Conservation (phyloP, 2,329 filamentous ascomycete species). For the Daldinia eschscholtzii region DNA sequence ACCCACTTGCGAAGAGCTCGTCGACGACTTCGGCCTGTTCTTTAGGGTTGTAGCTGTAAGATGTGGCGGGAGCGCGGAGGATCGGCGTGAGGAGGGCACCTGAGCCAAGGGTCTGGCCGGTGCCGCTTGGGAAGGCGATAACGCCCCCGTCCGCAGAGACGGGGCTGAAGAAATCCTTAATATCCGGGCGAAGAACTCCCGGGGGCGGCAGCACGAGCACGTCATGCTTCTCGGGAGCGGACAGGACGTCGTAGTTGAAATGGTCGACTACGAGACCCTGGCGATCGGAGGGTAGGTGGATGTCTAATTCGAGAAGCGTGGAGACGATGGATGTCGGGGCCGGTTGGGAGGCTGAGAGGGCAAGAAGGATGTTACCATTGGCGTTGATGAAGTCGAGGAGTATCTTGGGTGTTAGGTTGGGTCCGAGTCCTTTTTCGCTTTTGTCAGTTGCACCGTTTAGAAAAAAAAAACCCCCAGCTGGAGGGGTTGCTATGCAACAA, state of each 20-base stretch:
- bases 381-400: constrained; percentile 93
- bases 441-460: constrained; percentile 11
- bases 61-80: constrained; percentile 83
- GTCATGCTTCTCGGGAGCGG: constrained; percentile 86
- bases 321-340: constrained; percentile 80
- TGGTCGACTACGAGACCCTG: constrained; percentile 91
- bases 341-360: constrained; percentile 78
- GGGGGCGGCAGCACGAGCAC: constrained; percentile 84
- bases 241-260: constrained; percentile 88
- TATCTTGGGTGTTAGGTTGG: constrained; percentile 84
- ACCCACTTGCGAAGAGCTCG: constrained; percentile 86
- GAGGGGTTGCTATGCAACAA: background rate
- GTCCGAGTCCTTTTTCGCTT: constrained; percentile 77
- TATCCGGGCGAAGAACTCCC: constrained; percentile 71
- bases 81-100: constrained; percentile 84
- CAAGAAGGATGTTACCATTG: constrained; percentile 89
- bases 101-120: constrained; percentile 85
- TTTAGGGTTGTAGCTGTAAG: constrained; percentile 95
- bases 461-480: background rate
- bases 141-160: constrained; percentile 65
- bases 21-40: constrained; percentile 80
- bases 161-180: constrained; percentile 82
- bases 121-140: constrained; percentile 83
- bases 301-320: constrained; percentile 88
- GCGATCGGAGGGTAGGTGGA: constrained; percentile 87